Evolutionary conservation across 106 monocot genomes (phyloP), one percentile per base, ranked within the genome.

Genomic region (Xerophyta viscosa): DNA sequence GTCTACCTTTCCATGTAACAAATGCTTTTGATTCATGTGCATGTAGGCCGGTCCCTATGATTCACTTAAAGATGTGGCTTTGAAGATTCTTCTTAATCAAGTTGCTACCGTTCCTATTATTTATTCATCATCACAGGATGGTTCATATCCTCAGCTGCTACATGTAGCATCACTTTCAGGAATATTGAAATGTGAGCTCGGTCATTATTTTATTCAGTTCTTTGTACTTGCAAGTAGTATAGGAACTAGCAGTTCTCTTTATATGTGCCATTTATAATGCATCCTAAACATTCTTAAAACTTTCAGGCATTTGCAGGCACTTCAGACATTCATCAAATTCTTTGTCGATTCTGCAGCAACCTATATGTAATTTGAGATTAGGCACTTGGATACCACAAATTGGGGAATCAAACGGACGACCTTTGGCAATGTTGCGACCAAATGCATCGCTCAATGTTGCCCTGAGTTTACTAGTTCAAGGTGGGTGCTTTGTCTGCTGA

Each of bases 331-430:
- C 96, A 55, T 68, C 79, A 23, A 71, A 69, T 62, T 79, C 67
- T 36, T 64, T 98, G 39, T 85, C 96, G 12, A 73, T 89, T 62
- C 64, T 98, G 17, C 81, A 82, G 26, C 75, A 82, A 66, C 96
- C 85, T 52, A 67, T 98, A 48, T 73, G 71, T 43, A 62, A 58
- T 20, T 67, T 98, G 37, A 73, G 63, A 37, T 60, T 98, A 48
- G 89, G 89, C 20, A 89, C 82, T 9, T 98, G 89, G 89, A 71
- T 98, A 18, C 96, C 96, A 20, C 81, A 51, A 67, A 79, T 98
- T 66, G 96, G 85, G 29, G 96, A 89, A 65, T 56, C 75, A 56
- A 82, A 78, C 69, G 66, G 73, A 18, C 64, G 76, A 20, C 73
- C 81, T 44, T 57, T 98, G 22, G 89, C 85, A 31, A 82, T 79